Evolutionary conservation across 2,329 filamentous ascomycete genomes (phyloP).

Genomic region (Onygenales sp.): DNA sequence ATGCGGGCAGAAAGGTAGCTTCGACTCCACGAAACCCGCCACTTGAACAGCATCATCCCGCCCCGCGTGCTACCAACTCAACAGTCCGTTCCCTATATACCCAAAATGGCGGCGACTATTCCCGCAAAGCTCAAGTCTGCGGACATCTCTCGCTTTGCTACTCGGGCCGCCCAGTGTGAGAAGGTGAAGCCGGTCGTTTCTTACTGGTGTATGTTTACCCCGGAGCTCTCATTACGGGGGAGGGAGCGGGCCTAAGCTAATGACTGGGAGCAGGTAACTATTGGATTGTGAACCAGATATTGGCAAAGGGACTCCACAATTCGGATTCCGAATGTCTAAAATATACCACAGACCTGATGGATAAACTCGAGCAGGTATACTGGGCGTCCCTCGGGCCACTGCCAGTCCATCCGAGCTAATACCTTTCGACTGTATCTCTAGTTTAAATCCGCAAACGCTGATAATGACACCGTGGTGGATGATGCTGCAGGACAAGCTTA

Average conservation of each 20-base stretch:
- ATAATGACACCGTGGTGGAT: slow-evolving; percentile 76
- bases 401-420: not conserved
- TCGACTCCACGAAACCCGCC: not conserved
- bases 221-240: not conserved
- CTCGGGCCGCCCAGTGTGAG: slow-evolving; percentile 75
- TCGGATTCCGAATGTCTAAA: slow-evolving; percentile 65
- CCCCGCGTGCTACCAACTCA: not conserved
- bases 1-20: not conserved
- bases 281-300: slow-evolving; percentile 86
- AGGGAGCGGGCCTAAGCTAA: not conserved
- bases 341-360: slow-evolving; percentile 79
- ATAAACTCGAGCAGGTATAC: slow-evolving; percentile 69
- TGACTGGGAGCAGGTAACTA: slow-evolving; percentile 57
- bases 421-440: slow-evolving; percentile 20
- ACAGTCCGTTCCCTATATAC: slow-evolving; percentile 1
- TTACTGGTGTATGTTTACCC: slow-evolving; percentile 73
- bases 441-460: slow-evolving; percentile 62
- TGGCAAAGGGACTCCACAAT: slow-evolving; percentile 69
- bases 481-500: slow-evolving; percentile 82
- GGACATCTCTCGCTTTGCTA: slow-evolving; percentile 75
- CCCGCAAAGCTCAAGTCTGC: slow-evolving; percentile 66
- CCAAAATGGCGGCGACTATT: slow-evolving; percentile 59
- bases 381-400: slow-evolving; percentile 14
- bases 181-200: slow-evolving; percentile 75
- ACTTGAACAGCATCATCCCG: not conserved